Evolutionary conservation across 208 protist species (phyloP).

Genomic region (Strigomonas culicis): DNA sequence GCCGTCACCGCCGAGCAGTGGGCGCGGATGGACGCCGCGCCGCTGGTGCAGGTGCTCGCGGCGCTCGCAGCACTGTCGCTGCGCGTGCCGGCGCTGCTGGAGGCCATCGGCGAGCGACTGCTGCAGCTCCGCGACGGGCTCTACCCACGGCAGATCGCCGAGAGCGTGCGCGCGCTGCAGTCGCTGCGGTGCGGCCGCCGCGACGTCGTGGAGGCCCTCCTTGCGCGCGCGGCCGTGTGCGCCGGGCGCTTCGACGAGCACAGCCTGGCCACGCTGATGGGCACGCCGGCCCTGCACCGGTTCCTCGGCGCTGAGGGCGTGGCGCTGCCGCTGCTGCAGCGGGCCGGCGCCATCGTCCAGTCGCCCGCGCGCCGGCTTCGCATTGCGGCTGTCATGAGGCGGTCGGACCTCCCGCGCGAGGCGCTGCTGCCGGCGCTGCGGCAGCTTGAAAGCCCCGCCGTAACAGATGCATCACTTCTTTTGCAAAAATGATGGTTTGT

Average conservation of each 20-base stretch:
- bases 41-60: constrained; percentile 61
- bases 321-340: constrained; percentile 59
- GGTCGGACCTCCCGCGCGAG: constrained; percentile 56
- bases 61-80: constrained; percentile 59
- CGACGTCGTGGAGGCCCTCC: constrained; percentile 43
- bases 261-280: constrained; percentile 61
- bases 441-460: not conserved
- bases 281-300: constrained; percentile 58
- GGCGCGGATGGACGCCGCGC: constrained; percentile 62
- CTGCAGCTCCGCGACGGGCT: constrained; percentile 43
- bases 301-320: constrained; percentile 42
- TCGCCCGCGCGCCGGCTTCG: constrained; percentile 46
- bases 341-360: constrained; percentile 35
- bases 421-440: constrained; percentile 11
- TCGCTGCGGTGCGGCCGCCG: constrained; percentile 45
- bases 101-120: constrained; percentile 37
- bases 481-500: no score
- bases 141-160: constrained; percentile 49
- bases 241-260: constrained; percentile 57
- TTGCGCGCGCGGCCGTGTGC: constrained; percentile 39
- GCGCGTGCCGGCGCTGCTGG: constrained; percentile 41
- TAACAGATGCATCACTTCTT: no score
- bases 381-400: constrained; percentile 42
- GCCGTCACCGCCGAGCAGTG: constrained; percentile 76
- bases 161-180: constrained; percentile 62